Base-by-base conservation (phyloP, 441 rosid genomes). In the Aquilaria agallochum region DNA sequence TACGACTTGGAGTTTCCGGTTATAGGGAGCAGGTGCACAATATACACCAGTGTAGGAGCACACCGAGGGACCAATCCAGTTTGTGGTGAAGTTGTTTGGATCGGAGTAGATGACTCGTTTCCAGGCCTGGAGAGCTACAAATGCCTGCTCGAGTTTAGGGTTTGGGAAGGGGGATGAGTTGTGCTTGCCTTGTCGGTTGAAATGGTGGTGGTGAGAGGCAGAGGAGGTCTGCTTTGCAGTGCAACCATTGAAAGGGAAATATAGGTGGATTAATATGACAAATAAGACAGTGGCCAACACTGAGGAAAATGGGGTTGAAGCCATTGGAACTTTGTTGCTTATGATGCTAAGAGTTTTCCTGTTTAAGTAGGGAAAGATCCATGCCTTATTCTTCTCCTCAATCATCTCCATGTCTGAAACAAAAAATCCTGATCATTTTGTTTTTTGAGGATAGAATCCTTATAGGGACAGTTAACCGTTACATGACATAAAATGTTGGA, bases 31-130 rank as follows among this genome's bases (percentile, higher is more conserved):
- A 13, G 80, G 45, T 11, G 90, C 76, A 45, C 97, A 93, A 72
- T 73, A 90, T 47, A 93, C 56, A 30, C 95, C 96, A 4, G 31
- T 57, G 74, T 93, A 93, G 51, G 68, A 74, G 86, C 97, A 93
- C 4, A 93, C 97, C 13, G 75, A 62, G 14, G 83, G 74, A 33
- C 98, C 97, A 10, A 67, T 66, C 98, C 98, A 93, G 51, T 85
- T 79, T 60, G 77, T 48, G 3, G 96, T 93, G 79, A 77, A 78
- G 80, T 93, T 90, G 36, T 50, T n/a, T 6, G 97, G 98, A 74
- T 93, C 98, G 2, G 98, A 93, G 73, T 76, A 85, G 65, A 93
- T 88, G 8, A 89, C 92, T 11, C 65, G 72, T 72, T 80, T 93
- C 96, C 94, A 90, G 30, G 88, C 88, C 64, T 85, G 86, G 14